A percentile compares a stretch with the other conserved stretches of the same genome.
These are phyloP conservation scores for Hanseniaspora thailandica DNA, from an alignment of 805 yeast species.

Conservation along the genomic window DNA sequence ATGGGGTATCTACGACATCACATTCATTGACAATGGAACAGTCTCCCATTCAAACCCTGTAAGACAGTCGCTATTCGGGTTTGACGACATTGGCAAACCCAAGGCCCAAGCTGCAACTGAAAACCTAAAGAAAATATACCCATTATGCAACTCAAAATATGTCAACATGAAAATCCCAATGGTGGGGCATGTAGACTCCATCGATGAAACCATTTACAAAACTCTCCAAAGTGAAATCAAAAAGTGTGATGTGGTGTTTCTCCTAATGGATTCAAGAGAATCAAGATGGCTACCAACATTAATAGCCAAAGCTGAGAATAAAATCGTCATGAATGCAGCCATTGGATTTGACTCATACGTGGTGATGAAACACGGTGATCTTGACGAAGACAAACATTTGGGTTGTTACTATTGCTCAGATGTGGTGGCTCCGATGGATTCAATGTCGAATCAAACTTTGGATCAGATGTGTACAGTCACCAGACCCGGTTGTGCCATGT, in stretches of 20 bases:
- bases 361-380: conserved; percentile 84
- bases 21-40: conserved; percentile 80
- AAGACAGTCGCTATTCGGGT: conserved; percentile 75
- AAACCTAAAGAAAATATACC: conserved; percentile 61
- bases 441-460: conserved; percentile 72
- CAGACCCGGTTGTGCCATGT: conserved; percentile 84
- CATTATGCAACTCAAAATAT: conserved; percentile 60
- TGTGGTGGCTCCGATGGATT: conserved; percentile 85
- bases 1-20: conserved; percentile 83
- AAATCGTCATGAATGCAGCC: conserved; percentile 82
- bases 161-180: conserved; percentile 69
- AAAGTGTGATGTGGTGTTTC: conserved; percentile 62
- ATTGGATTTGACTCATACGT: conserved; percentile 87
- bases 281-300: conserved; percentile 96
- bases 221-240: conserved; percentile 42
- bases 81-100: conserved; percentile 71
- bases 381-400: conserved; percentile 32
- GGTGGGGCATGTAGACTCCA: conserved; percentile 81
- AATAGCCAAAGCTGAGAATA: conserved; percentile 51
- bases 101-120: conserved; percentile 74
- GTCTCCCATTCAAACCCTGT: conserved; percentile 93
- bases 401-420: conserved; percentile 97
- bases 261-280: conserved; percentile 89
- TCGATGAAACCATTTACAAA: conserved; percentile 44
- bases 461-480: conserved; percentile 99